phyloP scores from a whole-genome alignment of 106 monocot species.

The Vanilla planifolia region DNA sequence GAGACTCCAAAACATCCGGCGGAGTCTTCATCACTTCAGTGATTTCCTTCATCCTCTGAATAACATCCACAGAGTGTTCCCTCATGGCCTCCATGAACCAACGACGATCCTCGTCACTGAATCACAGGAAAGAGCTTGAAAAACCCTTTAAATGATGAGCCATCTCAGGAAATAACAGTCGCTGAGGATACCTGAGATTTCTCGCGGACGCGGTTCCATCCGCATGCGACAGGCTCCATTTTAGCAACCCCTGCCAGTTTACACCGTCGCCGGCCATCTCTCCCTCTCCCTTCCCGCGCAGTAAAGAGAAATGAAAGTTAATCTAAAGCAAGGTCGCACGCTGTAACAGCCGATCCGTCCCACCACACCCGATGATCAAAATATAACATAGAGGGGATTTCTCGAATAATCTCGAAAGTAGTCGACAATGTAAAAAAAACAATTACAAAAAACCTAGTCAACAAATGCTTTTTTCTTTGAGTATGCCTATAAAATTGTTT shows the following conservation, averaged over 20 bases:
- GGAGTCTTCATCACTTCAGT: conserved; percentile 81
- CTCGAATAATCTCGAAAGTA: too few species aligned
- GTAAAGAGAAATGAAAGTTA: too few species aligned
- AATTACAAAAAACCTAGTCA: too few species aligned
- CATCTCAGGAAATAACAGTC: background rate
- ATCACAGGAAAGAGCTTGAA: background rate
- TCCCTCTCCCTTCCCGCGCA: too few species aligned
- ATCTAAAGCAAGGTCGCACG: too few species aligned
- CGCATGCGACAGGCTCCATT: conserved; percentile 79
- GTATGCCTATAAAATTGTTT: too few species aligned
- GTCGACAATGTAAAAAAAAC: too few species aligned
- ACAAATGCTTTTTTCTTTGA: too few species aligned
- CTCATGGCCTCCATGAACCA: conserved; percentile 99
- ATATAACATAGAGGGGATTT: too few species aligned
- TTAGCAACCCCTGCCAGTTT: conserved; percentile 84
- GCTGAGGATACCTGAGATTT: conserved; percentile 45
- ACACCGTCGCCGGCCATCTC: conserved; percentile 53
- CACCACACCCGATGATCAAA: too few species aligned
- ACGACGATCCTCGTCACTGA: conserved; percentile 71
- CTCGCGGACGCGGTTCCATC: conserved; percentile 58
- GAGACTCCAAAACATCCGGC: conserved; percentile 61
- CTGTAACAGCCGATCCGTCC: too few species aligned
- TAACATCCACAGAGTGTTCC: conserved; percentile 65
- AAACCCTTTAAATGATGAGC: background rate
- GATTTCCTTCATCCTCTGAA: conserved; percentile 96